Evolutionary conservation across 2,329 filamentous ascomycete species (phyloP), one percentile per base, ranked within the genome.

Genomic region (Parascedosporium putredinis): DNA sequence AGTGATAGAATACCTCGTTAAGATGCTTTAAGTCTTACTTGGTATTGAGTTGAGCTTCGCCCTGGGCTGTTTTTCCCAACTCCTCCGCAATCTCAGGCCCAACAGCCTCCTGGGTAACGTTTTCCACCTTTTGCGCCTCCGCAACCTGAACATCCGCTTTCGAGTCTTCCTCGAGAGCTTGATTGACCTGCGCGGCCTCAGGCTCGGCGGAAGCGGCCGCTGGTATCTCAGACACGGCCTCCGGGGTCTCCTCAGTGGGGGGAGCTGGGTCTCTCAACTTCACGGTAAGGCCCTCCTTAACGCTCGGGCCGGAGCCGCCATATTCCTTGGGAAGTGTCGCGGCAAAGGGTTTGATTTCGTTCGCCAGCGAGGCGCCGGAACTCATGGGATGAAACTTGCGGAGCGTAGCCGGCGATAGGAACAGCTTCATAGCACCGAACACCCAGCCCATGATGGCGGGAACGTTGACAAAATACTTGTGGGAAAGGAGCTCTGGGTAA

Each of bases 391-490:
- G 84, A 67, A 89, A 88, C 63, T 89, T 89, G 69, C 83, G 83
- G 56, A 85, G 75, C 1, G 86, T 89, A 60, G 84, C 83, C 46
- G 81, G 73, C 25, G 83, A 80, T 40, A 89, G 71, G 63, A 90
- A 84, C 16, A 87, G 67, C 71, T 88, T 89, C 71, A 89, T 83
- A 49, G 83, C 75, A 18, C 73, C 71, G 64, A 86, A 89, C 62
- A 89, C 78, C 75, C 90, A 96, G 51, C 88, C 86, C 90, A 96
- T 96, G 59, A 96, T 74, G 50, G 83, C 68, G 0, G 91, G 91
- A 5, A 96, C 88, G 60, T 96, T 96, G 69, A 96, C 86, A 63
- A 96, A 96, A 75, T 90, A 96, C 73, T 96, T 96, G 70, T 91
- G 72, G 6, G 61, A 54, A 22, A 96, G 76, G 8, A 95, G 80